Conservation (phyloP, 306 rosid species). For the Trifolium dubium region DNA sequence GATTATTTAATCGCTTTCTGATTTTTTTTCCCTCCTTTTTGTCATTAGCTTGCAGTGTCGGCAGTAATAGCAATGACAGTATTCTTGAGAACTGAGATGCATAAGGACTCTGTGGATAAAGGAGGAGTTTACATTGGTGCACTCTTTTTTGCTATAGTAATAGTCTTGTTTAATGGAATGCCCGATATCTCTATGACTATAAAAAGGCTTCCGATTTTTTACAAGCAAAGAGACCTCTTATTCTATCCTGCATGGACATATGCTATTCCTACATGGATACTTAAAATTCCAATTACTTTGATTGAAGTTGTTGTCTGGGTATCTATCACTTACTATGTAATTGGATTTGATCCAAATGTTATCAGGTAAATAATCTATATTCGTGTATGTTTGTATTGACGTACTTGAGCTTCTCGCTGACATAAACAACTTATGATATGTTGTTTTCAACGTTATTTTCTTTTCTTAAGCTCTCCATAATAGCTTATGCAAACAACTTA, state of each 20-base stretch:
- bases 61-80: constrained; percentile 59
- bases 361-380: too few relatives aligned
- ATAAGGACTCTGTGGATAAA: constrained; percentile 38
- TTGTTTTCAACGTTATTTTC: too few relatives aligned
- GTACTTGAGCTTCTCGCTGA: too few relatives aligned
- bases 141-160: constrained; percentile 12
- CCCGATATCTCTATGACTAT: constrained; percentile 57
- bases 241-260: constrained; percentile 68
- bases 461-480: too few relatives aligned
- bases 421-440: too few relatives aligned
- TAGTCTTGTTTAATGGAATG: constrained; percentile 42
- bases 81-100: constrained; percentile 74
- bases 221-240: constrained; percentile 62
- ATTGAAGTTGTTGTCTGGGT: constrained; percentile 59
- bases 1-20: background rate
- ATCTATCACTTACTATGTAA: constrained; percentile 55
- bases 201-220: constrained; percentile 62
- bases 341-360: constrained; percentile 59
- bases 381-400: too few relatives aligned
- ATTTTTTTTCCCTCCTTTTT: constrained; percentile 43
- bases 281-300: constrained; percentile 51
- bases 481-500: too few relatives aligned
- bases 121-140: constrained; percentile 52
- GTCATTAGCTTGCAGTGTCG: constrained; percentile 32
- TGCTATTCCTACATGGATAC: constrained; percentile 58